Evolutionary conservation across 305 asterid species (phyloP).

Genomic region (Fraxinus platypoda): DNA sequence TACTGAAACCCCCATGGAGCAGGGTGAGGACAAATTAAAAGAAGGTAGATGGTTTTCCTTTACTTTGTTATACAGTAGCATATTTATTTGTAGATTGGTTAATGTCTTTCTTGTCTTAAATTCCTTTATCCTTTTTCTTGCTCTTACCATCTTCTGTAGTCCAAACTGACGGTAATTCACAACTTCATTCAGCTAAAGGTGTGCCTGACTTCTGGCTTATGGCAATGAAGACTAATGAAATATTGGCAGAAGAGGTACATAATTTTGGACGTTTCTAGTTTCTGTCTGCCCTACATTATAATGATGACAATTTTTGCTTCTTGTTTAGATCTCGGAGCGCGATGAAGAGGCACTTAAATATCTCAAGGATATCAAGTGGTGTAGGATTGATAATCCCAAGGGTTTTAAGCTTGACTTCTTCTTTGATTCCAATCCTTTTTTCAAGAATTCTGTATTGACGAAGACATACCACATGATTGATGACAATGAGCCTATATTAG

Average conservation of each 20-base stretch:
- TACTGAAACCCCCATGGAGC: slow-evolving; percentile 33
- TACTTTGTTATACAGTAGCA: background rate
- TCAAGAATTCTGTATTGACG: slow-evolving; percentile 65
- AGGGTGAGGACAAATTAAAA: slow-evolving; percentile 40
- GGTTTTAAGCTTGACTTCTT: slow-evolving; percentile 82
- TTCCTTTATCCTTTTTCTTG: background rate
- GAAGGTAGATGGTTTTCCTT: slow-evolving; percentile 38
- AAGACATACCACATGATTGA: slow-evolving; percentile 76
- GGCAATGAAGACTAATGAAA: slow-evolving; percentile 65
- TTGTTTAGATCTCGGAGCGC: slow-evolving; percentile 61
- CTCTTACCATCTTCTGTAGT: background rate
- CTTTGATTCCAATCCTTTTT: slow-evolving; percentile 69
- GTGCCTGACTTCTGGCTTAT: slow-evolving; percentile 79
- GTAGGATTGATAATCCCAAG: slow-evolving; percentile 58
- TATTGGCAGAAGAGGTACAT: slow-evolving; percentile 67
- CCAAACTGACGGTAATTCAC: background rate
- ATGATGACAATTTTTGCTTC: background rate
- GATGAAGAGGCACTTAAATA: slow-evolving; percentile 69
- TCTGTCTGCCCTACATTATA: slow-evolving; percentile 10
- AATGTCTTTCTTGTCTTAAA: background rate
- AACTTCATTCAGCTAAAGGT: slow-evolving; percentile 54
- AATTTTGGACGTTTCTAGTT: background rate
- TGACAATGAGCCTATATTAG: slow-evolving; percentile 74
- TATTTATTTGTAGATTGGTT: background rate
- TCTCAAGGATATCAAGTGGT: slow-evolving; percentile 77